Conservation (phyloP, 495 filamentous ascomycete species). For the Talaromyces liani region DNA sequence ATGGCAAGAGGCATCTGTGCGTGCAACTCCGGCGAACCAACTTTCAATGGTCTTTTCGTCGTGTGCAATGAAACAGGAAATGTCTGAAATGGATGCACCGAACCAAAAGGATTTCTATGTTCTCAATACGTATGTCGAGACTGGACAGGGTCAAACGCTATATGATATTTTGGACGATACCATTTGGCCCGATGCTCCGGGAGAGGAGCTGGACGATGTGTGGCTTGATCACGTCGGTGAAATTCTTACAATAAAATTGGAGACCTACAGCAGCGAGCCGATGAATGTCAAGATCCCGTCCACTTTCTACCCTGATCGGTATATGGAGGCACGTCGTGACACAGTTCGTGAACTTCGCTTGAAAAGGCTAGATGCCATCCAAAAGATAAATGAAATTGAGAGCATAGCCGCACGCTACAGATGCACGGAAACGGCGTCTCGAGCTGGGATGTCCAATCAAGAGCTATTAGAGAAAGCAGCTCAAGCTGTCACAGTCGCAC, state of each 20-base stretch:
- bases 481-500: slow-evolving; percentile 15
- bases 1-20: slow-evolving; percentile 36
- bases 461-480: slow-evolving; percentile 34
- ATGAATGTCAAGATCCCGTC: slow-evolving; percentile 60
- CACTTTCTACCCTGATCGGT: slow-evolving; percentile 72
- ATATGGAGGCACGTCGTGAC: slow-evolving; percentile 52
- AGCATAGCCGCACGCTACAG: slow-evolving; percentile 26
- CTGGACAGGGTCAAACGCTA: slow-evolving; percentile 45
- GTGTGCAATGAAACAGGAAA: slow-evolving; percentile 28
- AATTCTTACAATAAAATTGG: slow-evolving; percentile 58
- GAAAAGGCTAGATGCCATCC: slow-evolving; percentile 27
- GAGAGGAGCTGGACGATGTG: slow-evolving; percentile 43
- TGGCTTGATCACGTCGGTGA: slow-evolving; percentile 54
- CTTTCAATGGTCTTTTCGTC: slow-evolving; percentile 32
- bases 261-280: slow-evolving; percentile 37
- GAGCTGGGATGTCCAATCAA: slow-evolving; percentile 20
- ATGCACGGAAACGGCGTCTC: slow-evolving; percentile 13
- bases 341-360: slow-evolving; percentile 42
- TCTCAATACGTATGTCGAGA: slow-evolving; percentile 33
- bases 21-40: slow-evolving; percentile 31
- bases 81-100: slow-evolving; percentile 24
- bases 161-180: slow-evolving; percentile 67
- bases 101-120: slow-evolving; percentile 32
- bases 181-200: slow-evolving; percentile 51
- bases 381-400: slow-evolving; percentile 36